Percentiles rank a stretch among this genome's conserved stretches.
Conservation (phyloP, 352 stramenopile species). For the Phytophthora vignae region DNA sequence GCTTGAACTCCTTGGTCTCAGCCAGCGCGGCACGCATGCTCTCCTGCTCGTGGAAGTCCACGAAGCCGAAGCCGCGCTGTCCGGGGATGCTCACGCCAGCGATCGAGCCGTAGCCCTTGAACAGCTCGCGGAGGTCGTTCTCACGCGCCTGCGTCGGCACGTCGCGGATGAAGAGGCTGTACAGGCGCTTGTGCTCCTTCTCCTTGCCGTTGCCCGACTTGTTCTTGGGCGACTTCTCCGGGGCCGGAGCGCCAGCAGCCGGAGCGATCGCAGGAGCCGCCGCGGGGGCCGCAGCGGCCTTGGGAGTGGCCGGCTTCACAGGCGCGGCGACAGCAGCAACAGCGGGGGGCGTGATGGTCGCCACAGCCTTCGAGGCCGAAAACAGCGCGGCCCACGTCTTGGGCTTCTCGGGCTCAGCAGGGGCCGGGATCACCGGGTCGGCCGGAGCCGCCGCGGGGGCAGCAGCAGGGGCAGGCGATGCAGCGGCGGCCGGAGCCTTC, state of each 20-base stretch:
- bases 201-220: slow-evolving; percentile 47
- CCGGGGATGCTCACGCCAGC: slow-evolving; percentile 70
- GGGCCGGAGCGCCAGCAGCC: slow-evolving; percentile 9
- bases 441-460: slow-evolving; percentile 34
- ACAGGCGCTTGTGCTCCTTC: slow-evolving; percentile 48
- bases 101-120: slow-evolving; percentile 81
- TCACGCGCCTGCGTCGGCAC: slow-evolving; percentile 80
- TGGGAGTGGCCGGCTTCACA: slow-evolving; percentile 69
- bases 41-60: slow-evolving; percentile 84
- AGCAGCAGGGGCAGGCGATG: slow-evolving; percentile 31
- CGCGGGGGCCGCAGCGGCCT: slow-evolving; percentile 28
- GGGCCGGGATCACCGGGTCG: slow-evolving; percentile 35
- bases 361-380: slow-evolving; percentile 19
- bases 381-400: slow-evolving; percentile 49
- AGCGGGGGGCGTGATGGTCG: slow-evolving; percentile 30
- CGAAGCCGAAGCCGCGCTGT: slow-evolving; percentile 79
- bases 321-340: slow-evolving; percentile 26
- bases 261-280: slow-evolving; percentile 29
- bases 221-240: slow-evolving; percentile 61
- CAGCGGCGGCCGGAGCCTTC: slow-evolving; percentile 12
- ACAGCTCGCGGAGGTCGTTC: slow-evolving; percentile 78
- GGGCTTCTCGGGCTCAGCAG: slow-evolving; percentile 40
- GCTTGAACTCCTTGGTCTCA: slow-evolving; percentile 70
- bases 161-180: slow-evolving; percentile 84
- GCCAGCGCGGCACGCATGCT: slow-evolving; percentile 79